These are phyloP conservation scores for Trichoderma harzianum DNA, from an alignment of 2,329 filamentous ascomycete genomes.

Conservation along the genomic window DNA sequence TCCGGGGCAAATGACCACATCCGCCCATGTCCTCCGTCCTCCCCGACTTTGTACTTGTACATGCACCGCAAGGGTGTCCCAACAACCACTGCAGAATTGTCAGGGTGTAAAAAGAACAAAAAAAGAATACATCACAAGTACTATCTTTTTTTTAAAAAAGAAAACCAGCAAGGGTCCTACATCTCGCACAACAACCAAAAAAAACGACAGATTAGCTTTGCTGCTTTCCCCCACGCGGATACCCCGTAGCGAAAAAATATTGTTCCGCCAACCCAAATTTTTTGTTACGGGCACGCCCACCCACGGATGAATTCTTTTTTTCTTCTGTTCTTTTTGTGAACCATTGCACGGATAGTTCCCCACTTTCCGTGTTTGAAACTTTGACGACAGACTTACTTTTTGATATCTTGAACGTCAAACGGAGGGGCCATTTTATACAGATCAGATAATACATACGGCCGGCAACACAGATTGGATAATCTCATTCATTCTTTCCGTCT, in stretches of 20 bases:
- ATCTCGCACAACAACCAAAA: background rate
- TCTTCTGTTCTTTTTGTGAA: background rate
- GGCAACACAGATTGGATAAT: background rate
- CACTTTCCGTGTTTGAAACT: background rate
- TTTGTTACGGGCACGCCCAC: background rate
- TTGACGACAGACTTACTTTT: background rate
- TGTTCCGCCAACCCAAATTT: background rate
- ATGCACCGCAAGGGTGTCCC: background rate
- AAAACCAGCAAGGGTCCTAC: background rate
- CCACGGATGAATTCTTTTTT: background rate
- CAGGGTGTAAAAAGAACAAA: background rate
- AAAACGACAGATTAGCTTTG: background rate
- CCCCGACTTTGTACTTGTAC: background rate
- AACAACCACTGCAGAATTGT: background rate
- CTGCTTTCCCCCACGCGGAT: background rate
- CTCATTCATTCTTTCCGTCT: background rate
- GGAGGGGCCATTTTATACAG: background rate
- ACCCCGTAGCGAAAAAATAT: background rate
- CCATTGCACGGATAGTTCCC: background rate
- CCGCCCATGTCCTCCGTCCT: background rate
- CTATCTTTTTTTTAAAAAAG: background rate
- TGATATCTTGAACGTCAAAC: background rate
- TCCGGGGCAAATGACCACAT: background rate
- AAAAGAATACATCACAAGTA: background rate
- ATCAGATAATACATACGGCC: background rate